Evolutionary conservation across 371 early-diverging fungal species (phyloP).

Genomic region (Coemansia sp.): DNA sequence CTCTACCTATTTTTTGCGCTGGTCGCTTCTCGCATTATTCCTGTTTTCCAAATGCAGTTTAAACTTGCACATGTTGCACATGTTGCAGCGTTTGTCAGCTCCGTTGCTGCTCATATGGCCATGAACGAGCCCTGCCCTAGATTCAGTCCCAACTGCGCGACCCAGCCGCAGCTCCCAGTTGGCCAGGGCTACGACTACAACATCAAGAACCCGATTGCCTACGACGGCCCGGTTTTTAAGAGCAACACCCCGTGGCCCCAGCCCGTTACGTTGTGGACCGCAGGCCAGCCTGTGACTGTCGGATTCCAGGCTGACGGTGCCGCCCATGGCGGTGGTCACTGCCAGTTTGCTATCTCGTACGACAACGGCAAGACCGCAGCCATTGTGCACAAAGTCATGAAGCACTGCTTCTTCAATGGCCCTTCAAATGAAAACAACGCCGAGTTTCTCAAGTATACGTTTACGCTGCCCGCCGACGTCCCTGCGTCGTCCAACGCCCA

Average conservation of each 20-base stretch:
- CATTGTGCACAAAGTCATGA: constrained; percentile 57
- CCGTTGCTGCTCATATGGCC: constrained; percentile 20
- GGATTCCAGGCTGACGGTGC: constrained; percentile 38
- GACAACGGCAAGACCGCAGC: constrained; percentile 64
- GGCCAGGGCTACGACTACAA: constrained; percentile 47
- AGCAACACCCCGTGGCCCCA: constrained; percentile 31
- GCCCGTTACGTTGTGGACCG: constrained; percentile 42
- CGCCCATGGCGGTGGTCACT: constrained; percentile 64
- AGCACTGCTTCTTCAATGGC: constrained; percentile 50
- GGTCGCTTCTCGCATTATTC: neutral
- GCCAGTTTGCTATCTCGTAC: constrained; percentile 67
- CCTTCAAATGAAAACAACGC: constrained; percentile 17
- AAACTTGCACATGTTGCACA: neutral
- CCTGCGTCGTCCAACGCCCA: constrained; percentile 54
- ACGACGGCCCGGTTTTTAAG: constrained; percentile 37
- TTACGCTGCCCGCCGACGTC: constrained; percentile 60
- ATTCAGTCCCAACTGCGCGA: constrained; percentile 3
- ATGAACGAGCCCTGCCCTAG: constrained; percentile 33
- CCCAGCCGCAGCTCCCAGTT: neutral
- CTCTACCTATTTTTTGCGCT: neutral
- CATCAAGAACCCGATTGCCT: constrained; percentile 46
- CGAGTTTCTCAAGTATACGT: constrained; percentile 38
- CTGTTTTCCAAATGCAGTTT: neutral
- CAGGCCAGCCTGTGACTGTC: constrained; percentile 54
- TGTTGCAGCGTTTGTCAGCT: neutral